Conservation (phyloP, 495 filamentous ascomycete species). For the Tetracladium marchalianum region DNA sequence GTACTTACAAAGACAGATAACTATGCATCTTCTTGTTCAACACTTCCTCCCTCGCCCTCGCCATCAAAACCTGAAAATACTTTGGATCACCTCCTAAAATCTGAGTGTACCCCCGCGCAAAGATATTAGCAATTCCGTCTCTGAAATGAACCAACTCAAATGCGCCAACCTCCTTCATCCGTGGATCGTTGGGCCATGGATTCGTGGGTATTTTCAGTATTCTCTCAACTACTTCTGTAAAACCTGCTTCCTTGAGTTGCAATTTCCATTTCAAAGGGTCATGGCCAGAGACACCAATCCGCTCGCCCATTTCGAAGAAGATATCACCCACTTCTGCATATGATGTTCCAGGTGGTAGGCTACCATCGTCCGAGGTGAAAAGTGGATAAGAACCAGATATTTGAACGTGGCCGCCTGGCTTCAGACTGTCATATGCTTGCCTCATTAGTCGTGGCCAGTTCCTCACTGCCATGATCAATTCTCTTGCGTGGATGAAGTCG, state of each 20-base stretch:
- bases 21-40: conserved; percentile 5
- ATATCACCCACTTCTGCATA: too few relatives aligned
- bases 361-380: conserved; percentile 11
- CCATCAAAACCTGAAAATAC: conserved; percentile 2
- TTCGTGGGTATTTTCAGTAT: conserved; percentile 26
- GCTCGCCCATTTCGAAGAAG: too few relatives aligned
- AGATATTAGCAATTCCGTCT: conserved; percentile 4
- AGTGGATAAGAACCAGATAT: conserved; percentile 3
- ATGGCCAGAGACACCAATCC: too few relatives aligned
- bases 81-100: not conserved
- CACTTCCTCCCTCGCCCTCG: conserved; percentile 1
- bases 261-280: not conserved
- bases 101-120: not conserved
- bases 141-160: conserved; percentile 18
- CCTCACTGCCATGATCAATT: conserved; percentile 9
- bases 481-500: conserved; percentile 23
- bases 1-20: conserved; percentile 8
- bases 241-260: conserved; percentile 26
- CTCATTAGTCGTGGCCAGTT: conserved; percentile 9
- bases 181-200: conserved; percentile 35
- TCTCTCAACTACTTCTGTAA: conserved; percentile 21
- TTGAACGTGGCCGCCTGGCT: conserved; percentile 15
- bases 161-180: conserved; percentile 34
- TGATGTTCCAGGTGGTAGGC: conserved; percentile 1
- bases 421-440: conserved; percentile 13